Percentiles rank a stretch among this genome's conserved stretches.
Evolutionary conservation across 129 eudicot species (phyloP).

Genomic region (Artemisia argyi): DNA sequence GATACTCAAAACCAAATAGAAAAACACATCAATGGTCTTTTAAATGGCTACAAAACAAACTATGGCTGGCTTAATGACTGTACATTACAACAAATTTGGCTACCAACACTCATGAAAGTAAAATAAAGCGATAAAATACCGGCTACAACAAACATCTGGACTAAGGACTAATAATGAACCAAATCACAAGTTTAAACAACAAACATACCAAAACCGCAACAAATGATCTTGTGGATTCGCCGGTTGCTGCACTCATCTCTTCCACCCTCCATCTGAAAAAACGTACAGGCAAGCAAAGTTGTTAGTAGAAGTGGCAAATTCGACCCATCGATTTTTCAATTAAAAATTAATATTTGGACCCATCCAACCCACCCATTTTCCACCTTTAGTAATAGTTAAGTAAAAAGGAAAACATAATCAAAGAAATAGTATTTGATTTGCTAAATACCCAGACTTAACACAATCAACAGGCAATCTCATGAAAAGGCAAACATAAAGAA

Average conservation of each 20-base stretch:
- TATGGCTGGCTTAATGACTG: constrained; percentile 41
- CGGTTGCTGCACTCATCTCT: constrained; percentile 48
- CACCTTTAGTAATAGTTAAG: not conserved
- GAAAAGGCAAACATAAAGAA: too few relatives aligned
- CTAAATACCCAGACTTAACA: not conserved
- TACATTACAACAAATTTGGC: constrained; percentile 44
- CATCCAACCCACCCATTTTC: not conserved
- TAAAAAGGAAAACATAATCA: not conserved
- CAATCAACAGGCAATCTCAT: too few relatives aligned
- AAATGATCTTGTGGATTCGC: constrained; percentile 2
- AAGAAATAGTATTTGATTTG: not conserved
- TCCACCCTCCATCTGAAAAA: constrained; percentile 79
- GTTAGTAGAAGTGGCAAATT: constrained; percentile 3
- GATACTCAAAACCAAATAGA: constrained; percentile 33
- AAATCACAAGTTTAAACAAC: constrained; percentile 26
- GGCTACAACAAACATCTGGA: constrained; percentile 40
- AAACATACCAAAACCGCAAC: constrained; percentile 24
- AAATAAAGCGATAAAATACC: constrained; percentile 23
- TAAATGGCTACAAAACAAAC: constrained; percentile 34
- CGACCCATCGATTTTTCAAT: not conserved
- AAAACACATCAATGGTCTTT: constrained; percentile 25
- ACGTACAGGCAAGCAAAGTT: constrained; percentile 3
- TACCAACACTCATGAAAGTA: constrained; percentile 25
- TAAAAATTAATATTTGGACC: too few relatives aligned
- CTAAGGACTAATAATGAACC: constrained; percentile 22